Evolutionary conservation across 2,329 filamentous ascomycete species (phyloP).

Genomic region (Aschersonia sp.): DNA sequence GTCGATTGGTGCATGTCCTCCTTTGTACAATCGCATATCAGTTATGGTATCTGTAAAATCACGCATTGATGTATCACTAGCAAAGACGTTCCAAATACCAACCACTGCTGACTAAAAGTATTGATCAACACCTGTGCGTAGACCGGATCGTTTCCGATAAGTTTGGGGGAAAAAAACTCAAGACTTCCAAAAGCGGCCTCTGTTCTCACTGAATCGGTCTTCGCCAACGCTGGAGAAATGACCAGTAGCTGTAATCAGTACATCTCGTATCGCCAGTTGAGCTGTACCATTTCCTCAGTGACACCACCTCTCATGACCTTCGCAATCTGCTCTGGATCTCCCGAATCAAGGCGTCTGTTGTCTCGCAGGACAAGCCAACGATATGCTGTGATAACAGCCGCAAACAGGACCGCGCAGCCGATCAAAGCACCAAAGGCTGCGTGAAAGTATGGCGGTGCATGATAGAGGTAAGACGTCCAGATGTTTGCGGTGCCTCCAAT

Average conservation of each 20-base stretch:
- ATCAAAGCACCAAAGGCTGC: slow-evolving; percentile 24
- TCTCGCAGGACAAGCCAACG: slow-evolving; percentile 21
- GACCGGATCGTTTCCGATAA: too few relatives aligned
- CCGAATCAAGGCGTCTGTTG: slow-evolving; percentile 22
- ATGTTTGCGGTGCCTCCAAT: slow-evolving; percentile 19
- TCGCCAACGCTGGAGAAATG: too few relatives aligned
- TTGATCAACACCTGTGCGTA: too few relatives aligned
- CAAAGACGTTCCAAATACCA: too few relatives aligned
- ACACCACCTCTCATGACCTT: slow-evolving; percentile 25
- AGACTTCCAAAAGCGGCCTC: too few relatives aligned
- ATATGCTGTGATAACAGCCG: slow-evolving; percentile 19
- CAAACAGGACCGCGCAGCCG: slow-evolving; percentile 18
- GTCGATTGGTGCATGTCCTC: too few relatives aligned
- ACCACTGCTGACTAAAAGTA: too few relatives aligned
- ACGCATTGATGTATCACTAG: too few relatives aligned
- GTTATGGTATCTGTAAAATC: too few relatives aligned
- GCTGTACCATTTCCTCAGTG: slow-evolving; percentile 25
- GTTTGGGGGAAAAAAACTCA: too few relatives aligned
- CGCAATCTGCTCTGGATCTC: slow-evolving; percentile 18
- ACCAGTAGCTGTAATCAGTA: slow-evolving; percentile 11
- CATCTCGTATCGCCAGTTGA: slow-evolving; percentile 29
- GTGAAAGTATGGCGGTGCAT: slow-evolving; percentile 21
- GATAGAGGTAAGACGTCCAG: slow-evolving; percentile 21
- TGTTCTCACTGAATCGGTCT: too few relatives aligned
- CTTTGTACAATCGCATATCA: too few relatives aligned